These are phyloP conservation scores for Ciborinia camelliae DNA, from an alignment of 2,329 filamentous ascomycete genomes.

Conservation along the genomic window DNA sequence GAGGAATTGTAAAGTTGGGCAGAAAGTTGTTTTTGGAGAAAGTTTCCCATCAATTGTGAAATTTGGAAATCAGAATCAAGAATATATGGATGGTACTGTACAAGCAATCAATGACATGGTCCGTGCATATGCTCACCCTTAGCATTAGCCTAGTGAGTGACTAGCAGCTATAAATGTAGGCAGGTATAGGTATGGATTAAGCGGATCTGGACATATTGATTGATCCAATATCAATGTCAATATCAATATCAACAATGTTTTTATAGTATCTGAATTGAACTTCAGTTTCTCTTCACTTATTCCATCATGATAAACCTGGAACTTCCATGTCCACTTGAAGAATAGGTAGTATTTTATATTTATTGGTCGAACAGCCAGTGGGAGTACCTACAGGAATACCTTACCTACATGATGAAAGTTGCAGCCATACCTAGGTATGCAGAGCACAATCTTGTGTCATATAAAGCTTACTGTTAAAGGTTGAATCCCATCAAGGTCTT, in stretches of 20 bases:
- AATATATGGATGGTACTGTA: neutral
- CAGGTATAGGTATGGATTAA: too few relatives aligned
- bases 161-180: too few relatives aligned
- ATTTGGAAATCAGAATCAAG: neutral
- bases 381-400: neutral
- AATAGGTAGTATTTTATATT: neutral
- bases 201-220: neutral
- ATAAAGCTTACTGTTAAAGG: neutral
- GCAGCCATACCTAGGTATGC: neutral
- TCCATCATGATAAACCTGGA: neutral
- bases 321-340: neutral
- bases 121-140: too few relatives aligned
- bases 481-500: neutral
- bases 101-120: neutral
- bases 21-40: neutral
- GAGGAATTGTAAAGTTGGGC: neutral
- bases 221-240: neutral
- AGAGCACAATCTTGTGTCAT: neutral
- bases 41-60: slow-evolving; percentile 10
- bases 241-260: neutral
- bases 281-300: neutral
- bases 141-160: neutral
- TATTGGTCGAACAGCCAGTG: neutral
- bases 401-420: slow-evolving; percentile 7
- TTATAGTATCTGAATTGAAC: neutral